phyloP scores from a whole-genome alignment of 2,329 filamentous ascomycete genomes.

The Clathrospora elynae region DNA sequence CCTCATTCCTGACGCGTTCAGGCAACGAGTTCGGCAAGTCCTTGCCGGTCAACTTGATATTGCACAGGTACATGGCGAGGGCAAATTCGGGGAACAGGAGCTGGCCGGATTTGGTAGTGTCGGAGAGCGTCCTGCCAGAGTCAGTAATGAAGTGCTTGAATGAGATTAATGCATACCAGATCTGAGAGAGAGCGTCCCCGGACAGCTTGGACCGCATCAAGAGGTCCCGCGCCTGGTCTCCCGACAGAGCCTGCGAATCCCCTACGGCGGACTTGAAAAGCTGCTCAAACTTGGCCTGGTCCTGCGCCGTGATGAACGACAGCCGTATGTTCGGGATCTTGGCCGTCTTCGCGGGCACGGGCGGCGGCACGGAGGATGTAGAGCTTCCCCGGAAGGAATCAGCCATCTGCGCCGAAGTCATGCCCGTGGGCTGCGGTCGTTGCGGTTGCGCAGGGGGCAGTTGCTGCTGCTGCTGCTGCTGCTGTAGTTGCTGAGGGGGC shows the following conservation, averaged over 20 bases:
- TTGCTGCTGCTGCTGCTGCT: constrained; percentile 67
- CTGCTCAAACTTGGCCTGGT: constrained; percentile 97
- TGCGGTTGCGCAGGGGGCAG: constrained; percentile 55
- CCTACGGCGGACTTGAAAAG: constrained; percentile 95
- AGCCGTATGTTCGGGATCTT: constrained; percentile 93
- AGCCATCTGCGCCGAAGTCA: constrained; percentile 68
- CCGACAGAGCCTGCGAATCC: constrained; percentile 81
- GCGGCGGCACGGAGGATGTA: constrained; percentile 55
- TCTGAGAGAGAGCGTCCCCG: constrained; percentile 85
- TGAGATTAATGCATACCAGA: constrained; percentile 67
- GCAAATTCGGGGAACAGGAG: constrained; percentile 98
- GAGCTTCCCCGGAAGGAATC: constrained; percentile 61
- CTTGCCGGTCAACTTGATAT: constrained; percentile 87
- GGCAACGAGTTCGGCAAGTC: constrained; percentile 75
- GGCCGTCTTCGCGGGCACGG: constrained; percentile 68
- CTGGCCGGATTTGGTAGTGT: constrained; percentile 95
- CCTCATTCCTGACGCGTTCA: constrained; percentile 90
- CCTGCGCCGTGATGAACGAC: constrained; percentile 92
- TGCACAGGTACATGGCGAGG: constrained; percentile 97
- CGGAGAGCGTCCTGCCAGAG: constrained; percentile 75
- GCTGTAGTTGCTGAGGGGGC: constrained; percentile 60
- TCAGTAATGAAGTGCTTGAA: constrained; percentile 20
- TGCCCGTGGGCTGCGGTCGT: constrained; percentile 60
- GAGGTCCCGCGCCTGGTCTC: constrained; percentile 88
- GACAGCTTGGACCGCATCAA: constrained; percentile 86